Evolutionary conservation across 768 basidiomycete genomes (phyloP), one percentile per base, ranked within the genome.

Genomic region (Amanita thiersii): DNA sequence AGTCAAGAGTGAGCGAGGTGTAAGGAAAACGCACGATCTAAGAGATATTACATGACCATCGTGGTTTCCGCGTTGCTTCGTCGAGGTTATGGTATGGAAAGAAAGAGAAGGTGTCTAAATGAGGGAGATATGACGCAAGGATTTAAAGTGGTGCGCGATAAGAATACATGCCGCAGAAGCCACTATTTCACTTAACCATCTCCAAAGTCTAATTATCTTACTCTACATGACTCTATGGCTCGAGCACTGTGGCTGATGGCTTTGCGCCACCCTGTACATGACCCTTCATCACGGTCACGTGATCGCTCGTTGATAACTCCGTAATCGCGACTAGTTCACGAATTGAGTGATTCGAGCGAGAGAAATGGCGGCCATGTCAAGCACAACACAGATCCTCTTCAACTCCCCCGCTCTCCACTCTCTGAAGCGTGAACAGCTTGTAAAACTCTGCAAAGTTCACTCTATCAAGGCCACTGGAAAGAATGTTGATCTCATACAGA

Each of bases 381-480:
- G 76, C 6, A 85, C 81, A 1, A 86, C 83, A 0, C 72, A 86
- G 50, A 89, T 90, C 36, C 61, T 90, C 8, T 86, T 84, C 62
- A 86, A 90, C 59, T 86, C 86, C 3, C 84, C 87, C 0, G 87
- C 88, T 1, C 60, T 91, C 20, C 77, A 87, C 55, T 82, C 86
- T 15, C 73, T 91, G 31, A 88, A 86, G 56, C 81, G 88, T 37
- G 79, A 85, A 34, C 87, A 91, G 54, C 82, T 90, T 31, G 71
- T 86, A 40, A 86, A 84, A 48, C 70, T 91, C 38, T 91, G 87
- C 76, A 89, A 89, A 59, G 73, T 80, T 21, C 84, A 91, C 56
- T 68, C 76, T 0, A 68, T 91, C 55, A 88, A 86, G 59, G 86
- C 83, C 0, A 69, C 72, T 12, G 87, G 88, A 14, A 90, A 89